Base-by-base conservation (phyloP, 495 filamentous ascomycete genomes). In the Neurospora sp. region DNA sequence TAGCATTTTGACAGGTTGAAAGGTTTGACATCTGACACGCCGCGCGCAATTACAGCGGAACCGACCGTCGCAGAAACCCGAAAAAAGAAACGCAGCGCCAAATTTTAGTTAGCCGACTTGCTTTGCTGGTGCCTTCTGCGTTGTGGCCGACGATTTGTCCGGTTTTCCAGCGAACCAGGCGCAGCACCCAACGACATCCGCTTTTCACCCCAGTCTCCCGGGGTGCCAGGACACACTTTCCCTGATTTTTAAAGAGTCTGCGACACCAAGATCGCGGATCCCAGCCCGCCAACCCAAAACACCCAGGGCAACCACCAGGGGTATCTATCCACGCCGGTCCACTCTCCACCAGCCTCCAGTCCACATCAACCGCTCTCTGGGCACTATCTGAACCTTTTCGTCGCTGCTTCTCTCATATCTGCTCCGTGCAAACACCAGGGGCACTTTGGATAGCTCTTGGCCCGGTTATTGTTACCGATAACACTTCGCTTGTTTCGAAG, bases 241-340 rank as follows among this genome's bases (percentile, higher is more conserved):
- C 75, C 73, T 77, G 74, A 74, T 75, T 77, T 75, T 71, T 16
- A 45, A 40, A 72, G 27, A 59, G 69, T 72, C 75, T 75, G 74
- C 74, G 71, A 76, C 75, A 72, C 35, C 20, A 71, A 38, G 20
- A 65, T 71, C 40, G 10, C 27, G 22, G 71, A 45, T 69, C 74
- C 74, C 53, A 65, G 53, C 27, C 44, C 44, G 53, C 53, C 53
- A 65, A 65, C 53, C 22, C 53, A 65, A 65, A 35, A 65, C 53
- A 35, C 53, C 27, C 53, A 31, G 48, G 48, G 48, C 48, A 61
- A 31, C 22, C 22, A 61, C 53, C 27, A 61, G 53, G 53, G 53
- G 53, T 65, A 35, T 35, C 27, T 65, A 35, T 35, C 27, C 53
- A 65, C 53, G 53, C 27, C 53, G 53, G 53, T 14, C 27, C 53